These are phyloP conservation scores for Pichia sp. DNA, from an alignment of 1,139 yeast species.

Conservation along the genomic window DNA sequence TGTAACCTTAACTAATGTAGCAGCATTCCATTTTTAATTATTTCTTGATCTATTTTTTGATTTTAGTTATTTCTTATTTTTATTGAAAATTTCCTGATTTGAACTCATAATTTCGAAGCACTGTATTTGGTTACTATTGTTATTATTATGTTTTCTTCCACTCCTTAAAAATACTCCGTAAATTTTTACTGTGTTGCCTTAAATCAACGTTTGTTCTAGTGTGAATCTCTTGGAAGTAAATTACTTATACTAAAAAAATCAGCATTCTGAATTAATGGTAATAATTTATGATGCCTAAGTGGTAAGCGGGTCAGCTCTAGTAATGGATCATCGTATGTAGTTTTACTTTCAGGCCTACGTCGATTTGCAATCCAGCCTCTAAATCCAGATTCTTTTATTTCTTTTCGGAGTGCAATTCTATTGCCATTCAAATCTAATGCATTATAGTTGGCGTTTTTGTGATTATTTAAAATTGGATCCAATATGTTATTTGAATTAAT, in stretches of 20 bases:
- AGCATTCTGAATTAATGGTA: slow-evolving; percentile 4
- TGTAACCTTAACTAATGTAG: background rate
- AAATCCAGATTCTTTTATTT: background rate
- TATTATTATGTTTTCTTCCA: too few relatives aligned
- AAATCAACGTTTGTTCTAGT: background rate
- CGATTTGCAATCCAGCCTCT: slow-evolving; percentile 5
- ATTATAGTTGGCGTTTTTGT: background rate
- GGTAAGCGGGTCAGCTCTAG: background rate
- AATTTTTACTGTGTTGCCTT: too few relatives aligned
- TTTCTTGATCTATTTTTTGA: background rate
- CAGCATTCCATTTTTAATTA: background rate
- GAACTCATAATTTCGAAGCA: background rate
- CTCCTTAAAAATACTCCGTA: too few relatives aligned
- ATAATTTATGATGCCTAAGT: background rate
- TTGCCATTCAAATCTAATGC: slow-evolving; percentile 4
- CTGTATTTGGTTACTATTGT: too few relatives aligned
- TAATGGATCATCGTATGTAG: background rate
- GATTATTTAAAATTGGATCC: background rate
- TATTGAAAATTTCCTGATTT: background rate
- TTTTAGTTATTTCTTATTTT: background rate
- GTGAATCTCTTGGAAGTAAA: background rate
- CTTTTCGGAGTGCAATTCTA: slow-evolving; percentile 1
- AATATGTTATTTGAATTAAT: background rate
- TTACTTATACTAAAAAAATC: slow-evolving; percentile 2
- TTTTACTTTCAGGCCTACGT: slow-evolving; percentile 1